Evolutionary conservation across 2,329 filamentous ascomycete genomes (phyloP).

Genomic region (Ampelomyces quisqualis): DNA sequence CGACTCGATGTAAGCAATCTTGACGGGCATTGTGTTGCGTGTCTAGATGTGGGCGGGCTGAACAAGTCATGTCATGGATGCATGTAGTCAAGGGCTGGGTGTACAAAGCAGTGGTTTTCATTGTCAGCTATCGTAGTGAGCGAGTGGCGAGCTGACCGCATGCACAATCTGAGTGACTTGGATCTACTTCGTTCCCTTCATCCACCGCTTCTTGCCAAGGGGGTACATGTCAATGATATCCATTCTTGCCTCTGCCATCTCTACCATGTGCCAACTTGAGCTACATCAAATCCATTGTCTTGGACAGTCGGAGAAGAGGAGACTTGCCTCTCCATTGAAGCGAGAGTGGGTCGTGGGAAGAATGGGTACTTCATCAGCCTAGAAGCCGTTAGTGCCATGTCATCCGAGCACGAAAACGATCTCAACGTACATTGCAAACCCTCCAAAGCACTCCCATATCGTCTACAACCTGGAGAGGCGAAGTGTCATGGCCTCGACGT

Average conservation of each 20-base stretch:
- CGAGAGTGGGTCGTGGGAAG: slow-evolving; percentile 41
- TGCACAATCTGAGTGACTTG: too few relatives aligned
- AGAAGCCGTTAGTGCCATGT: slow-evolving; percentile 4
- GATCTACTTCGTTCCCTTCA: too few relatives aligned
- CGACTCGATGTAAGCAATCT: too few relatives aligned
- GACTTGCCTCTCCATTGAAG: slow-evolving; percentile 39
- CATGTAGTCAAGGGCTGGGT: too few relatives aligned
- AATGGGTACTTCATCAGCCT: slow-evolving; percentile 41
- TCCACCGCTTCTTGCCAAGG: slow-evolving; percentile 28
- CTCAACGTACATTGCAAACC: slow-evolving; percentile 40
- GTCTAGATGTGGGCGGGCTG: too few relatives aligned
- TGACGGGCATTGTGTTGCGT: too few relatives aligned
- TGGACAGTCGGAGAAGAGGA: slow-evolving; percentile 15
- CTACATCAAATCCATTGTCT: slow-evolving; percentile 8
- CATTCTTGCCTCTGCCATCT: slow-evolving; percentile 23
- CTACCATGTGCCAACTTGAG: slow-evolving; percentile 14
- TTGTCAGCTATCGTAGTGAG: too few relatives aligned
- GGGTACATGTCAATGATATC: slow-evolving; percentile 30
- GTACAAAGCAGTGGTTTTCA: too few relatives aligned
- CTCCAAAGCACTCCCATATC: slow-evolving; percentile 37
- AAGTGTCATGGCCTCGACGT: slow-evolving; percentile 35
- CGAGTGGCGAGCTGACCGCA: too few relatives aligned
- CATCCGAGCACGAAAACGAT: background rate
- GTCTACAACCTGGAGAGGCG: slow-evolving; percentile 46
- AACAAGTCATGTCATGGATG: too few relatives aligned